Base-by-base conservation (phyloP, 1,139 yeast genomes). In the Diutina pseudorugosa region DNA sequence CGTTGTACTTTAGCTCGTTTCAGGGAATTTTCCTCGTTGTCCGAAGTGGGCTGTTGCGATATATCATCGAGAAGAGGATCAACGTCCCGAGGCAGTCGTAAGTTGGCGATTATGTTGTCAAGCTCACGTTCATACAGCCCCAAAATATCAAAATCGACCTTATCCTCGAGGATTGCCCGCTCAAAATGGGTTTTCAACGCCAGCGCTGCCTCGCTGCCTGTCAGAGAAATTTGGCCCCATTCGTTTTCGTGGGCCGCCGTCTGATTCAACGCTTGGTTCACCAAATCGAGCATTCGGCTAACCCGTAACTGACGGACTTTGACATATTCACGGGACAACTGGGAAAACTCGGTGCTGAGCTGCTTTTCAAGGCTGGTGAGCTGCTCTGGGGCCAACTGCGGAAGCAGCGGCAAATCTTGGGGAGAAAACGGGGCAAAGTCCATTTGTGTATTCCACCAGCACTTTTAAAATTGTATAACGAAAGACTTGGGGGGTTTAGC, bases 191-290 rank as follows among this genome's bases (percentile, higher is more conserved):
- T 63, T 55, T 63, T 66, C 45, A 73, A 64, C 47, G 60, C 61
- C 48, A 66, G 63, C 41, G 73, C 68, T 30, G 70, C 63, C 47
- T 68, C 71, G n/a, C 66, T 58, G 57, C 72, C 76, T 53, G 63
- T 66, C 41, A 59, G 60, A 57, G 62, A 70, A 9, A 69, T 62
- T 51, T 66, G 64, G 25, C 60, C 57, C 78, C 79, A 74, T 40
- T 62, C 60, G 51, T 63, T 62, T 41, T 71, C 75, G 54, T 68
- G 67, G 8, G 66, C 65, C 18, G 57, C 61, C 19, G 68, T 61
- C 36, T 58, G 52, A 51, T 67, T 62, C 20, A 72, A 62, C 57
- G 67, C 68, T 23, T 59, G 54, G 50, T 61, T 63, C 14, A 73
- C 55, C 41, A 59, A 59, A 1, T 61, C 65, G 30, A 72, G 57